A percentile compares a stretch with the other conserved stretches of the same genome.
phyloP scores from a whole-genome alignment of 164 flowering plant genomes.

The Platanus orientalis region DNA sequence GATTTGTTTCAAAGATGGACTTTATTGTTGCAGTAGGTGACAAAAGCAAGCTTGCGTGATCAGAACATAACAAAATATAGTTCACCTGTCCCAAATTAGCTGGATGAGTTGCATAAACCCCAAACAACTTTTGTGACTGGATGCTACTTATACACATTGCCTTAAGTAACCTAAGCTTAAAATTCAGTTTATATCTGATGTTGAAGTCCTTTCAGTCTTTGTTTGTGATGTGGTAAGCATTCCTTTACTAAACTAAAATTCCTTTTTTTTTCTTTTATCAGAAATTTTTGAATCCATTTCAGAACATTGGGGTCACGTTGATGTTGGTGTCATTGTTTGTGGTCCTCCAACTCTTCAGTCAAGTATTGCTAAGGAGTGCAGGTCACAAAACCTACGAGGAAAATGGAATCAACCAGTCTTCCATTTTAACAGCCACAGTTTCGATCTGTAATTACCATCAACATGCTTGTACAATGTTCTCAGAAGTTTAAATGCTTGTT shows the following conservation, averaged over 20 bases:
- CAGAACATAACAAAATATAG: not conserved
- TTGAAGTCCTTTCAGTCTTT: no score
- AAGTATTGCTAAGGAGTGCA: conserved; percentile 77
- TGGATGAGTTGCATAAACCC: no score
- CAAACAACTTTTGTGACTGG: no score
- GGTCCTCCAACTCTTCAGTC: conserved; percentile 74
- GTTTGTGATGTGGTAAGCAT: not conserved
- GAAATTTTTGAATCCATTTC: conserved; percentile 55
- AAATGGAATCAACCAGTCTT: conserved; percentile 40
- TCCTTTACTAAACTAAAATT: not conserved
- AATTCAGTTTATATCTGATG: no score
- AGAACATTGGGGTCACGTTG: conserved; percentile 62
- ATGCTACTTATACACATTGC: no score
- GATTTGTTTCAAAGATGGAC: no score
- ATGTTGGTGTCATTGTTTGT: conserved; percentile 84
- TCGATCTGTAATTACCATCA: conserved; percentile 44
- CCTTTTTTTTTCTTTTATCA: conserved; percentile 25
- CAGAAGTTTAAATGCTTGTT: no score
- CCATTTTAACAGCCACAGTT: conserved; percentile 92
- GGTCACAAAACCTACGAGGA: conserved; percentile 49
- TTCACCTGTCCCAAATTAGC: not conserved
- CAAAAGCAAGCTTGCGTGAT: no score
- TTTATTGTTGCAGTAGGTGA: no score
- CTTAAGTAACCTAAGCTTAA: no score
- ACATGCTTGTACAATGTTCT: no score